Evolutionary conservation across 495 filamentous ascomycete genomes (phyloP), one percentile per base, ranked within the genome.

Genomic region (Hypomontagnella submonticulosa): DNA sequence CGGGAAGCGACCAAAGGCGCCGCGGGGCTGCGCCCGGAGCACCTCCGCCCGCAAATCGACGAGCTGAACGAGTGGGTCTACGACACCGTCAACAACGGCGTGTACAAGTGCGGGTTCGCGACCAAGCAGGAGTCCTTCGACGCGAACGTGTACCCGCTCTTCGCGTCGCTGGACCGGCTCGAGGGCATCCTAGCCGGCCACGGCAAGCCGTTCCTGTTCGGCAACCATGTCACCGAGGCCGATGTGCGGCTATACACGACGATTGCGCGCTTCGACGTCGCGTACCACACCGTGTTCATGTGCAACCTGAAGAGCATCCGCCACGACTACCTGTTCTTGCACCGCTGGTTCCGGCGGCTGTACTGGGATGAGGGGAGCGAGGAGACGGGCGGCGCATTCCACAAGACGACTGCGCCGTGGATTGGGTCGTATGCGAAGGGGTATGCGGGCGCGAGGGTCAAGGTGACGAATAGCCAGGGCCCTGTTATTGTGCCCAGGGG

Each of bases 231-330:
- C 41, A 93, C 91, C 13, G 91, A 94, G 76, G 87, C 88, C 0
- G 91, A 95, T 69, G 82, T 95, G 48, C 81, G 91, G 12, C 81
- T 95, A 27, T 95, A 86, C 77, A 91, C 90, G 8, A 93, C 91
- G 4, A 87, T 93, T 60, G 77, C 89, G 32, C 88, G 91, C 36
- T 94, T 94, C 76, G 91, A 94, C 62, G 82, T 85, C 7, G 89
- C 90, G 19, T 93, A 94, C 66, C 86, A 92, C 13, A 88, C 92
- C 77, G 89, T 93, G 59, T 94, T 95, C 79, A 90, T 92, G 75
- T 91, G 88, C 71, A 94, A 92, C 71, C 75, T 93, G 16, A 82
- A 87, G 30, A 89, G 90, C 72, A 92, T 94, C 41, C 79, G 91
- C 2, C 87, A 86, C 44, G 91, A 91, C 4, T 94, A 87, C 69